Evolutionary conservation across 2,329 filamentous ascomycete genomes (phyloP).

Genomic region (Cercospora janseana): DNA sequence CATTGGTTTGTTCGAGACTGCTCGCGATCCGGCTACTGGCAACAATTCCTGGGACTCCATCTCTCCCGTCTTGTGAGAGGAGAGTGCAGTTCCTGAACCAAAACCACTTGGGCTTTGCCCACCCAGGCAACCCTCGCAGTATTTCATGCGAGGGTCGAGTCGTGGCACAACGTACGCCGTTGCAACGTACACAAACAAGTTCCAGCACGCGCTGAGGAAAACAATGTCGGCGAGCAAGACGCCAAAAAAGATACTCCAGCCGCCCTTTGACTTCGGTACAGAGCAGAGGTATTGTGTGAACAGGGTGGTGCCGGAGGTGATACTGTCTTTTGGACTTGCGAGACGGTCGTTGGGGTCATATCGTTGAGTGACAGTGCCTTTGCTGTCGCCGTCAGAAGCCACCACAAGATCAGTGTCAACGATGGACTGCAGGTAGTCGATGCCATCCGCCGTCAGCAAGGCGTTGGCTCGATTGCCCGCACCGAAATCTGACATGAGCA

Average conservation of each 20-base stretch:
- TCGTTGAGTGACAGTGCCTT: not conserved
- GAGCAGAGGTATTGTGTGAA: conserved; percentile 17
- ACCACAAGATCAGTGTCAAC: conserved; percentile 1
- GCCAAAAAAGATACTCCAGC: conserved; percentile 7
- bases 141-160: conserved; percentile 2
- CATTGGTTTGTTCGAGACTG: not conserved
- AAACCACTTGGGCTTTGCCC: not conserved
- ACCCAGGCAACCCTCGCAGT: conserved; percentile 6
- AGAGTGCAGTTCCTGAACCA: not conserved
- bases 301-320: not conserved
- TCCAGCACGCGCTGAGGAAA: conserved; percentile 13
- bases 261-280: conserved; percentile 14
- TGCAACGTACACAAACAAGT: not conserved
- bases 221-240: conserved; percentile 14
- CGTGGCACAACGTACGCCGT: conserved; percentile 6
- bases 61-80: not conserved
- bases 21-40: not conserved
- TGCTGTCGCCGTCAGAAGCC: not conserved
- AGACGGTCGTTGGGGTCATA: not conserved
- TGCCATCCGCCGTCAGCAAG: conserved; percentile 1
- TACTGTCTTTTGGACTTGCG: not conserved
- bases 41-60: conserved; percentile 8
- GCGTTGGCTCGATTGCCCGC: conserved; percentile 5
- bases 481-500: conserved; percentile 11
- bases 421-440: conserved; percentile 9